A percentile compares a stretch with the other conserved stretches of the same genome.
phyloP scores from a whole-genome alignment of 306 rosid genomes.

The Cyamopsis tetragonoloba region DNA sequence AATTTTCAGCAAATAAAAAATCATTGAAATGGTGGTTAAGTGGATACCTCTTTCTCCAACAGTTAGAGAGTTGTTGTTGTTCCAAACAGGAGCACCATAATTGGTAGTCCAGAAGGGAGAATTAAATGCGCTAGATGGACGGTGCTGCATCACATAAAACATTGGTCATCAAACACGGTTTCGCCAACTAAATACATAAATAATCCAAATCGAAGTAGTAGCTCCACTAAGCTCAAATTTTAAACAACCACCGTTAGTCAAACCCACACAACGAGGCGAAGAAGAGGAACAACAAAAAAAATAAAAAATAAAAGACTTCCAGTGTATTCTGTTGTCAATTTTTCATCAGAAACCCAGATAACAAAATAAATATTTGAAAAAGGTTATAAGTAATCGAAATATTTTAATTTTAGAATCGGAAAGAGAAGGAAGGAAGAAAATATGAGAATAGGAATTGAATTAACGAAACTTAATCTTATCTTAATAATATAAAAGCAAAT shows the following conservation, averaged over 20 bases:
- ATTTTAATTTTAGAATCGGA: too few species aligned
- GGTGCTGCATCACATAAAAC: constrained; percentile 46
- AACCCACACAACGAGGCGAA: neutral
- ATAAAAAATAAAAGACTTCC: too few species aligned
- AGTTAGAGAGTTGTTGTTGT: constrained; percentile 68
- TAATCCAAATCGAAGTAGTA: neutral
- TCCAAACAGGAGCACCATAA: constrained; percentile 85
- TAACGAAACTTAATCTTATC: too few species aligned
- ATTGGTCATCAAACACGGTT: neutral
- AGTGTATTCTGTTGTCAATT: too few species aligned
- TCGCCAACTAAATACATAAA: too few species aligned
- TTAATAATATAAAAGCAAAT: too few species aligned
- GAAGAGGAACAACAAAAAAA: too few species aligned
- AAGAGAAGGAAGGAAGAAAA: neutral
- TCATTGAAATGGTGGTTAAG: neutral
- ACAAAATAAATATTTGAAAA: neutral
- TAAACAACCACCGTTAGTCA: neutral
- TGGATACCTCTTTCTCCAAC: constrained; percentile 65
- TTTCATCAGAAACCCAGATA: too few species aligned
- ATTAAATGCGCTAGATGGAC: constrained; percentile 79
- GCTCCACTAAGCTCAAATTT: neutral
- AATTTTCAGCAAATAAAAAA: neutral
- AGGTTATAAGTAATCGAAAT: too few species aligned
- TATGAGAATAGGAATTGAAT: too few species aligned
- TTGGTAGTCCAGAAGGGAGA: constrained; percentile 86